Evolutionary conservation across 2,329 filamentous ascomycete species (phyloP), one percentile per base, ranked within the genome.

Genomic region (Venturia pyrina): DNA sequence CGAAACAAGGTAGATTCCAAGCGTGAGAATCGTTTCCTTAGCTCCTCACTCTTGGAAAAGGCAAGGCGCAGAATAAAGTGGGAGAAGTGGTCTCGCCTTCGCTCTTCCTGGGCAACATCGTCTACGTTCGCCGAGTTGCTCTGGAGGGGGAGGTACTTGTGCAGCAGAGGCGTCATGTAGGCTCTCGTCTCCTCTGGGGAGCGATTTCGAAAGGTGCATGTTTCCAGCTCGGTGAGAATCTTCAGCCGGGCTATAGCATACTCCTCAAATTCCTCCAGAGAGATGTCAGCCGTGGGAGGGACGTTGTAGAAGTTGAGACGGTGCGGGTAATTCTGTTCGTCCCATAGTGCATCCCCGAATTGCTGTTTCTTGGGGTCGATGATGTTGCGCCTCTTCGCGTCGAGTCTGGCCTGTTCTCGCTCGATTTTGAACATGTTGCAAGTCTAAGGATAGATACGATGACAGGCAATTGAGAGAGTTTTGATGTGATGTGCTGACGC

Each of bases 51-150:
- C 1, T 89, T 87, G 0, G 93, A 87, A 73, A 99, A 99, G 1
- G 95, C 95, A 56, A 99, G 85, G 0, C 95, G 87, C 6, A 99
- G 84, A 68, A 98, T 99, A 75, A 97, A 99, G 77, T 99, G 95
- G 66, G 90, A 95, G 78, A 98, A 99, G 78, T 99, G 95, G 72
- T 99, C 95, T 75, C 95, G 96, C 76, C 93, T 90, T 37, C 93
- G 85, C 78, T 99, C 91, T 43, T 85, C 78, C 32, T 85, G 82
- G 17, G 93, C 78, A 40, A 81, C 80, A 59, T 59, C 21, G 13
- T 77, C 76, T 17, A 80, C 79, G 28, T 80, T 78, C 0, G 90
- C 90, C 65, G 85, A 88, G 73, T 92, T 93, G 56, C 89, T 84
- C 68, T 88, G 86, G 21, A 97, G 86, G 0, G 90, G 89, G 5